Evolutionary conservation across 2,329 filamentous ascomycete species (phyloP), one percentile per base, ranked within the genome.

Genomic region (Paracorniculantispora psalliotae): DNA sequence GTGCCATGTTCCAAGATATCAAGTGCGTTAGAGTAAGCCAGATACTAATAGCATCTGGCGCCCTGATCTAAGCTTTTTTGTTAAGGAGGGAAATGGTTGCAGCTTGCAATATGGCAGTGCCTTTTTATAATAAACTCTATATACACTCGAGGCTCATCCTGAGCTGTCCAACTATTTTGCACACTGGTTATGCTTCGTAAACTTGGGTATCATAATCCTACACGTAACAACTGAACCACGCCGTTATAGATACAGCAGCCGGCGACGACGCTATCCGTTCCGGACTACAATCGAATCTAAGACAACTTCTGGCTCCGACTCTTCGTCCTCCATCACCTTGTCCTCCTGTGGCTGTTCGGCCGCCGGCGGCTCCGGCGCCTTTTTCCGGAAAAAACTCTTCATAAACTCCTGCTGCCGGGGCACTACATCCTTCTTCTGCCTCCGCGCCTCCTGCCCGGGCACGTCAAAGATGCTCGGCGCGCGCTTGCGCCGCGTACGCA

Each of bases 401-500:
- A 84, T 82, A 57, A 77, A 81, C 56, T 72, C 71, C 67, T 76
- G 77, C 71, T 79, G 80, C 64, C 68, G 75, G 28, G 75, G 75
- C 64, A 73, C n/a, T n/a, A n/a, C 66, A 52, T 73, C 67, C 25
- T 19, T 44, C 26, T 8, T 39, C 54, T 47, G 41, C 60, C 67
- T 62, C 59, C 80, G 74, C 54, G 78, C 71, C 64, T 60, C 68
- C 63, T 61, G 71, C 50, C 61, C 62, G 4, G 61, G 66, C 4
- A 73, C 25, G 28, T 79, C 78, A 63, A 81, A 84, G 4, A 84
- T 77, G 63, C 75, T 80, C 60, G 76, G 77, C 67, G 80, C 84
- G 12, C 77, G 77, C 52, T 76, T 80, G 48, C 77, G 79, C 64
- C 81, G 82, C 12, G 89, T 89, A 51, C 91, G 81, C 50, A 93